Conservation (phyloP, 2,329 filamentous ascomycete genomes). For the Parascedosporium putredinis region DNA sequence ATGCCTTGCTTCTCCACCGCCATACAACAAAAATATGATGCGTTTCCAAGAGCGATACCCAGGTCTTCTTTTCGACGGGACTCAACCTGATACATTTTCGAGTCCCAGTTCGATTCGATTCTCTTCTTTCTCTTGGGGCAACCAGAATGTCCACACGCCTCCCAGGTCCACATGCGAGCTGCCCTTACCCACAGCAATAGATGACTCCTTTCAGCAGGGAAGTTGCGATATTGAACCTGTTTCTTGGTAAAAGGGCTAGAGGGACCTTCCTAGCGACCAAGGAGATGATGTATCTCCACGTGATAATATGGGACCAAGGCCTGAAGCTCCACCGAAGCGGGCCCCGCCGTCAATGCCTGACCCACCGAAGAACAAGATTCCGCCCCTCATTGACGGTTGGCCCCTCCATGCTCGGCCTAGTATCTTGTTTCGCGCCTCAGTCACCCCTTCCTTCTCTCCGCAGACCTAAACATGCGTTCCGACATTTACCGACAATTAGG, state of each 20-base stretch:
- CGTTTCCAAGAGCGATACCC: too few relatives aligned
- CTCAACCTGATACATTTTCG: too few relatives aligned
- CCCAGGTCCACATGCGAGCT: background rate
- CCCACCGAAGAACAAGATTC: background rate
- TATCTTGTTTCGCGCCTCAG: background rate
- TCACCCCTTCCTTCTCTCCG: background rate
- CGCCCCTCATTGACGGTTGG: background rate
- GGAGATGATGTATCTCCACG: background rate
- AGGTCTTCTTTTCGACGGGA: too few relatives aligned
- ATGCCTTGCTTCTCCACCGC: constrained; percentile 4
- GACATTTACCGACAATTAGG: background rate
- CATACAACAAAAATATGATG: too few relatives aligned
- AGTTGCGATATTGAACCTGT: background rate
- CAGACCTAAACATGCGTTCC: background rate
- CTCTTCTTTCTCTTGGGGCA: background rate
- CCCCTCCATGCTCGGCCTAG: background rate
- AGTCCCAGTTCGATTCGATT: background rate
- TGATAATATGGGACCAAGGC: background rate
- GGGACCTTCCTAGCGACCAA: background rate
- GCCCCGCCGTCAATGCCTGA: constrained; percentile 1
- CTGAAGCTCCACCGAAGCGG: background rate
- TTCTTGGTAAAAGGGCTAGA: too few relatives aligned
- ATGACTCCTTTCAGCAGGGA: constrained; percentile 1
- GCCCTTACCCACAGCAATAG: background rate
- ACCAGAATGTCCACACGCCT: background rate